Conservation (phyloP, 805 yeast genomes). For the Phaffomyces antillensis region DNA sequence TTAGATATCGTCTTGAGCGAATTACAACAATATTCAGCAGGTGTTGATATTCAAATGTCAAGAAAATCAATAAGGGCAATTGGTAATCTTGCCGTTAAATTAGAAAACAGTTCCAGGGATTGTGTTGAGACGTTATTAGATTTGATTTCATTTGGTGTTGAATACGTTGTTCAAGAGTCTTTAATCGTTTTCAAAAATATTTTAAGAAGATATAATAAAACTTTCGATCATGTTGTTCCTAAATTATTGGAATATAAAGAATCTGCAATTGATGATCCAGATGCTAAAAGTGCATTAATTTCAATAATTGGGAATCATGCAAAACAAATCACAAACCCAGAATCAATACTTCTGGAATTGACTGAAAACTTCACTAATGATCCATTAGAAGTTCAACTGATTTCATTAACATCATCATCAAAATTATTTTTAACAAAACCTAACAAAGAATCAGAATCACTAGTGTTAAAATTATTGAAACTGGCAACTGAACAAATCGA, state of each 20-base stretch:
- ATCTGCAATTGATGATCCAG: slow-evolving; percentile 57
- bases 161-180: slow-evolving; percentile 75
- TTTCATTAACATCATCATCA: slow-evolving; percentile 66
- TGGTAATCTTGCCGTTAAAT: slow-evolving; percentile 80
- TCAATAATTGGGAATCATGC: slow-evolving; percentile 83
- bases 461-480: slow-evolving; percentile 54
- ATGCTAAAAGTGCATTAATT: slow-evolving; percentile 66
- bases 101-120: slow-evolving; percentile 50
- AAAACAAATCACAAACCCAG: slow-evolving; percentile 36
- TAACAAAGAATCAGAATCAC: slow-evolving; percentile 37
- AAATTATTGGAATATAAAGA: slow-evolving; percentile 38
- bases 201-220: slow-evolving; percentile 62
- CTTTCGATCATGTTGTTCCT: slow-evolving; percentile 37
- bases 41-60: slow-evolving; percentile 79
- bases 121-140: slow-evolving; percentile 60
- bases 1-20: slow-evolving; percentile 61
- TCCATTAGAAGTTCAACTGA: slow-evolving; percentile 64
- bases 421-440: slow-evolving; percentile 60
- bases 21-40: slow-evolving; percentile 79
- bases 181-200: slow-evolving; percentile 71
- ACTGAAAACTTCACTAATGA: slow-evolving; percentile 50
- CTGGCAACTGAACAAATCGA: slow-evolving; percentile 66
- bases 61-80: slow-evolving; percentile 83
- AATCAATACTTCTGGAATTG: slow-evolving; percentile 34
- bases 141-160: slow-evolving; percentile 55